phyloP scores from a whole-genome alignment of 1,284 basidiomycete species.

The Apiotrichum akiyoshidainum region DNA sequence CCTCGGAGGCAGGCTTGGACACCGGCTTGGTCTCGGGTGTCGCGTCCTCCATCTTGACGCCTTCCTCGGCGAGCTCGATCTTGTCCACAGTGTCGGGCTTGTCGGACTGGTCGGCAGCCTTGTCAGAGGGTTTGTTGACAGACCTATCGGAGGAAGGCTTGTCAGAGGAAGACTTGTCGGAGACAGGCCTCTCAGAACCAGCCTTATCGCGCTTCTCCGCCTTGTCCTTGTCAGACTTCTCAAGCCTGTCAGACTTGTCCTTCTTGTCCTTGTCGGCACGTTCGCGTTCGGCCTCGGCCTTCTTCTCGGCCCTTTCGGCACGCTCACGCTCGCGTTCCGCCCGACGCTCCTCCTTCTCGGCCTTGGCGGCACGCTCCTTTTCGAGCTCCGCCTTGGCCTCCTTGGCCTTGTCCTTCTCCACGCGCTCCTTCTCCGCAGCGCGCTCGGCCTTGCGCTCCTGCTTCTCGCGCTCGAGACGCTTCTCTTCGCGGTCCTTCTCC shows the following conservation, averaged over 20 bases:
- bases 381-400: conserved; percentile 7
- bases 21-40: background rate
- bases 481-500: background rate
- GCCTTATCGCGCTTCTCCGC: background rate
- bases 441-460: conserved; percentile 1
- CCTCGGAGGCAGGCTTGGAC: conserved; percentile 5
- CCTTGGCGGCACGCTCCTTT: conserved; percentile 12
- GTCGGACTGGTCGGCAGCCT: background rate
- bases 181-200: no score
- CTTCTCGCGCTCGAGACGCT: background rate
- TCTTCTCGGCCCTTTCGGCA: background rate
- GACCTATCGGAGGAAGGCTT: background rate
- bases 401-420: conserved; percentile 8
- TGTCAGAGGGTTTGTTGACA: no score
- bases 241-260: background rate
- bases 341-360: conserved; percentile 10
- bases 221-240: conserved; percentile 7
- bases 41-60: no score
- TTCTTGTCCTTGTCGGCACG: conserved; percentile 1
- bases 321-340: background rate
- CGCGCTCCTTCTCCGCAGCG: conserved; percentile 13
- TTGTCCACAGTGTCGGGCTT: background rate
- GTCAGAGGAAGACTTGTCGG: no score
- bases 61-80: no score
- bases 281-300: background rate